Evolutionary conservation across 495 filamentous ascomycete genomes (phyloP), one percentile per base, ranked within the genome.

Genomic region (Massariosphaeria phaeospora): DNA sequence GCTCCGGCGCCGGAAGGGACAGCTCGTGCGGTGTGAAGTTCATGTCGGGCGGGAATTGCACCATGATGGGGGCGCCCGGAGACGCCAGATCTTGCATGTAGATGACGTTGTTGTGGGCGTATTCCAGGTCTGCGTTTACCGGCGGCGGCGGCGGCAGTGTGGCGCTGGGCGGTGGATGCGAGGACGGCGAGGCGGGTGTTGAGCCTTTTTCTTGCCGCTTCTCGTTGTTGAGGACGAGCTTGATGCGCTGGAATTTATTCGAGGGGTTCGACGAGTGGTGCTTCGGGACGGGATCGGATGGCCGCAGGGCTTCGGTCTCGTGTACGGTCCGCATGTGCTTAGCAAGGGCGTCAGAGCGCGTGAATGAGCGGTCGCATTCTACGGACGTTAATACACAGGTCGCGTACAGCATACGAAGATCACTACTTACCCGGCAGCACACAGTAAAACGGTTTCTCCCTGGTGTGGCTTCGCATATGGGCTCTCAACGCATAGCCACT

Each of bases 321-420:
- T 98, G 93, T 25, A 98, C 93, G 26, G 93, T 97, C 67, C 93
- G 85, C 88, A 96, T 96, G 68, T 98, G 93, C 67, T 98, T 98
- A 5, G 93, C 89, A 0, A 98, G 82, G 18, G 93, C 93, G 67
- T 98, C 93, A 25, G 93, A 97, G 51, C 93, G 83, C 8, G 93
- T 98, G 66, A 98, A 98, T 48, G 90, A 88, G 63, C 91, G 88
- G 66, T 98, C 94, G 71, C 93, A 98, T 79, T 98, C 93, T 95
- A 62, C 23, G 20, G 13, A 20, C n/a, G 48, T 44, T 31, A 43
- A 33, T 53, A 7, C 13, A 9, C 24, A 13, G 48, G 6, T 26
- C 25, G 20, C 2, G 21, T 27, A 25, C 0, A 10, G 27, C 18
- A 1, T 30, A 15, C 50, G 24, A 41, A 47, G 36, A 17, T 30